Evolutionary conservation across 495 filamentous ascomycete species (phyloP).

Genomic region (Astrothelium subdiscretum): DNA sequence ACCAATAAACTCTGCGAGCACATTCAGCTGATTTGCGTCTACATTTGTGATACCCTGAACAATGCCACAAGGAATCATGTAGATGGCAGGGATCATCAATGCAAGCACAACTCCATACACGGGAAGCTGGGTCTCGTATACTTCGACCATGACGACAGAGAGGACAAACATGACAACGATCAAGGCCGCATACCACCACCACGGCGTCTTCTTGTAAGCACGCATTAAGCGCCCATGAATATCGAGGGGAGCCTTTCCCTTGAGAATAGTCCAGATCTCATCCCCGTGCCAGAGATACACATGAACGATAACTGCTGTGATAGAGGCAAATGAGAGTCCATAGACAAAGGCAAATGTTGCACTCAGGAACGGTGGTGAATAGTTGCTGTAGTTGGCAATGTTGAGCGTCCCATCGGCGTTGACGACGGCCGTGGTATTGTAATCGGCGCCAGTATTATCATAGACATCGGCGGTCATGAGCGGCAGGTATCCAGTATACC

Average conservation of each 20-base stretch:
- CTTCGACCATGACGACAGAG: slow-evolving; percentile 3
- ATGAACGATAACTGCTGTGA: slow-evolving; percentile 61
- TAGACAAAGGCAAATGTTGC: slow-evolving; percentile 55
- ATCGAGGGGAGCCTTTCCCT: slow-evolving; percentile 2
- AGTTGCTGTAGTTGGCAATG: slow-evolving; percentile 42
- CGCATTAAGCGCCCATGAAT: slow-evolving; percentile 68
- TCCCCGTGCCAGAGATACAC: slow-evolving; percentile 49
- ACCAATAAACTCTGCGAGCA: slow-evolving; percentile 71
- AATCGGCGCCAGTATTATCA: slow-evolving; percentile 66
- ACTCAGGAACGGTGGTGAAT: slow-evolving; percentile 38
- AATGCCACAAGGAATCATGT: slow-evolving; percentile 71
- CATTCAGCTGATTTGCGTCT: slow-evolving; percentile 46
- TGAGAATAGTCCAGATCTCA: not conserved
- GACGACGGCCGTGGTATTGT: slow-evolving; percentile 38
- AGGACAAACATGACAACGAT: not conserved
- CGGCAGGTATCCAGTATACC: slow-evolving; percentile 72
- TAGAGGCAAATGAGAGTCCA: slow-evolving; percentile 66
- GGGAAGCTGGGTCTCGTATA: slow-evolving; percentile 3
- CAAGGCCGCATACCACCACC: slow-evolving; percentile 47
- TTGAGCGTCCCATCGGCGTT: slow-evolving; percentile 3
- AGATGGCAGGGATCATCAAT: slow-evolving; percentile 55
- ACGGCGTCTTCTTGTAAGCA: slow-evolving; percentile 61
- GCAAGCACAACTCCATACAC: slow-evolving; percentile 66
- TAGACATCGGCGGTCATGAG: slow-evolving; percentile 66
- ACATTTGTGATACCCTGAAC: slow-evolving; percentile 78